Evolutionary conservation across 202 grass and related monocot species (phyloP).

Genomic region (Musa balbisiana): DNA sequence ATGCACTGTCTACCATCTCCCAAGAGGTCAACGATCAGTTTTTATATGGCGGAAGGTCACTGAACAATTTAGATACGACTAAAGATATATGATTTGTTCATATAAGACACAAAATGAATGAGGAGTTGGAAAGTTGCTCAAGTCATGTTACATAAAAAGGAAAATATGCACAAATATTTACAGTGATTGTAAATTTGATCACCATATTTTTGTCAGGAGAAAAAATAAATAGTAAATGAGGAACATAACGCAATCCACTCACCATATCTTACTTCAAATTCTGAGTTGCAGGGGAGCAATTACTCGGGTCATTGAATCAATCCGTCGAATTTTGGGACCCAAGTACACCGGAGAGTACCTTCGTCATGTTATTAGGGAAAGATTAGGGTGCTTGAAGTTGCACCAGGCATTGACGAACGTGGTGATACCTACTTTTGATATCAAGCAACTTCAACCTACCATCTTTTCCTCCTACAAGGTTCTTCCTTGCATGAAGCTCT

Average conservation of each 20-base stretch:
- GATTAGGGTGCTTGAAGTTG: neutral
- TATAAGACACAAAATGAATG: too few relatives aligned
- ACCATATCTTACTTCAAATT: neutral
- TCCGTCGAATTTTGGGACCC: neutral
- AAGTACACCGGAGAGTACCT: conserved; percentile 2
- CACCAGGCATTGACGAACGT: neutral
- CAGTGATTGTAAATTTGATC: too few relatives aligned
- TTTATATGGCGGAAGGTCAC: too few relatives aligned
- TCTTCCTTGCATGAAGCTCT: neutral
- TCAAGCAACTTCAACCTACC: neutral
- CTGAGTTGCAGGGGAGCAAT: neutral
- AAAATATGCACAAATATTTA: too few relatives aligned
- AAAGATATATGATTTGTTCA: too few relatives aligned
- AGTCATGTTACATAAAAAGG: too few relatives aligned
- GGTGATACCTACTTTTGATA: conserved; percentile 1
- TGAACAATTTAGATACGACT: too few relatives aligned
- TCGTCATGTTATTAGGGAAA: neutral
- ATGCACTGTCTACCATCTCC: too few relatives aligned
- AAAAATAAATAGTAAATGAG: neutral
- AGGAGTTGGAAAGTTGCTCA: too few relatives aligned
- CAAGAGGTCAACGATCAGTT: too few relatives aligned
- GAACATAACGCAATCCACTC: neutral
- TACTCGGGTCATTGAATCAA: neutral
- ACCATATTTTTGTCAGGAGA: too few relatives aligned
- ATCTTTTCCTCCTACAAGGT: neutral